Evolutionary conservation across 1,139 yeast species (phyloP), one percentile per base, ranked within the genome.

Genomic region (Kodamaea plutei): DNA sequence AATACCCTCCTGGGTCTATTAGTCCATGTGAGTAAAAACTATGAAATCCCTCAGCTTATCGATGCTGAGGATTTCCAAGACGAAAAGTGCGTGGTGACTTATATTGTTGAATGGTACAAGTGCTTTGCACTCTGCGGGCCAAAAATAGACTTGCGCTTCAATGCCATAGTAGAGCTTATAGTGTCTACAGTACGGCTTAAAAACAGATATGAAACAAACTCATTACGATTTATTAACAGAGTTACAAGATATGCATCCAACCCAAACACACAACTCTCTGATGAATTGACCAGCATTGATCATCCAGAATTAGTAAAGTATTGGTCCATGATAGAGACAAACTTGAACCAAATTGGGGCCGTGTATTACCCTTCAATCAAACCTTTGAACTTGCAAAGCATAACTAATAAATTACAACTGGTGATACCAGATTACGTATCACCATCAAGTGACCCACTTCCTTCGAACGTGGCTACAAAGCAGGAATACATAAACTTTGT

Each of bases 81-180:
- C 44, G 88, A 81, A 45, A 71, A 77, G 40, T 71, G 81, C 26
- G 61, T 81, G n/a, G 66, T 80, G 45, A 72, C 81, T 11, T 79
- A 76, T 47, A 57, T 79, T n/a, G 69, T 81, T 15, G 77, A 79
- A 45, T 76, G 83, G 79, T 79, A 71, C 52, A 78, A 76, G 37
- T 66, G 67, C 22, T 59, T 46, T 63, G 80, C 55, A 48, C 37
- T 53, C 25, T 31, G 24, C 4, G 30, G 16, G 8, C 27, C 13
- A 15, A 28, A 32, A 17, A 20, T 15, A 12, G 23, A 34, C 17
- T 8, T 25, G n/a, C 17, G 29, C 6, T 38, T 29, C 21, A 39
- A 58, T 34, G 43, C 45, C 3, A 43, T 58, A 11, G 39, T 60
- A 18, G 36, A 44, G 6, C 37, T 48, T 15, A 40, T 59, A 9